A percentile compares a stretch with the other conserved stretches of the same genome.
Conservation (phyloP, 2,329 filamentous ascomycete species). For the Aspergillus neotritici region DNA sequence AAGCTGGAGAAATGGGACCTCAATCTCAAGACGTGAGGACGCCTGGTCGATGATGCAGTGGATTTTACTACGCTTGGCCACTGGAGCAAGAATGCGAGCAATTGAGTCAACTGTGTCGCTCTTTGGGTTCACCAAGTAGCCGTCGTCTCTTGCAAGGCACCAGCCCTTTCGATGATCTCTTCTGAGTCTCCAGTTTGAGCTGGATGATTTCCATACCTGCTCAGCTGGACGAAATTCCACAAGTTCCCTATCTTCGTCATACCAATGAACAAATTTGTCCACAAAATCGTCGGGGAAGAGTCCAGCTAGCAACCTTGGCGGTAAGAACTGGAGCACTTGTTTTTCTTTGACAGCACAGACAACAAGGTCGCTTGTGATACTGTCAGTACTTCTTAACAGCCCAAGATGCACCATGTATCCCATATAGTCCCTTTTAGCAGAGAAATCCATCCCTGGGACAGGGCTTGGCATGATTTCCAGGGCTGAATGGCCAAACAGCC, state of each 20-base stretch:
- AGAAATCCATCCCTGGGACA: conserved; percentile 16
- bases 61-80: conserved; percentile 35
- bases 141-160: conserved; percentile 1
- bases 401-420: conserved; percentile 19
- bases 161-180: background rate
- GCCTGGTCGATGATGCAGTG: conserved; percentile 27
- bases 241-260: conserved; percentile 22
- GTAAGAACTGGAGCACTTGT: conserved; percentile 27
- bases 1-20: conserved; percentile 46
- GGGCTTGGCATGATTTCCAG: conserved; percentile 17
- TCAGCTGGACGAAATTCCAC: conserved; percentile 29
- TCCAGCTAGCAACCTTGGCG: conserved; percentile 20
- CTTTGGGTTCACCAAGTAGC: conserved; percentile 12
- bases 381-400: conserved; percentile 12
- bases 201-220: conserved; percentile 24
- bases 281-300: conserved; percentile 35
- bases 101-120: conserved; percentile 6
- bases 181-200: conserved; percentile 20
- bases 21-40: conserved; percentile 29
- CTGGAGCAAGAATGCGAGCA: conserved; percentile 21
- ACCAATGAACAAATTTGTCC: conserved; percentile 45
- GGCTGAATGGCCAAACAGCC: conserved; percentile 20
- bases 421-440: conserved; percentile 14
- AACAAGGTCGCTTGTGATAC: conserved; percentile 23
- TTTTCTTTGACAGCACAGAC: conserved; percentile 22